Evolutionary conservation across 805 yeast species (phyloP).

Genomic region (Ogataea populi-albae): DNA sequence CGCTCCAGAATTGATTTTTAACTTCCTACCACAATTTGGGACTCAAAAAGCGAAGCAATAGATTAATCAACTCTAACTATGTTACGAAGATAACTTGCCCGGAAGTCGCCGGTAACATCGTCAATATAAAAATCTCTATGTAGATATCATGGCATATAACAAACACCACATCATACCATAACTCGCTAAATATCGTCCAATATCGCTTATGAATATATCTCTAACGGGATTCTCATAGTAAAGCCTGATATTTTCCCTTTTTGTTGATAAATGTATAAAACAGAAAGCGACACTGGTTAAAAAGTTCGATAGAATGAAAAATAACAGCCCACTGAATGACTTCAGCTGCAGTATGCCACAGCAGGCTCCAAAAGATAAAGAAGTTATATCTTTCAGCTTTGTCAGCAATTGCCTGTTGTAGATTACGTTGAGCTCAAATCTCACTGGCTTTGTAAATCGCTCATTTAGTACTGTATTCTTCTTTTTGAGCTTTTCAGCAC

Average conservation of each 20-base stretch:
- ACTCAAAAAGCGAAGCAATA: slow-evolving; percentile 2
- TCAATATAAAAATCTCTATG: too few species aligned
- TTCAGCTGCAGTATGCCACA: slow-evolving; percentile 56
- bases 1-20: too few species aligned
- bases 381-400: slow-evolving; percentile 39
- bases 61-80: slow-evolving; percentile 4
- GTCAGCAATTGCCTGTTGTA: slow-evolving; percentile 21
- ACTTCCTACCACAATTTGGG: slow-evolving; percentile 6
- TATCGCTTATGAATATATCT: slow-evolving; percentile 42
- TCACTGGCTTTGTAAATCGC: slow-evolving; percentile 12
- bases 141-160: slow-evolving; percentile 43
- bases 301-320: slow-evolving; percentile 39
- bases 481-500: not conserved
- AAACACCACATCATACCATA: slow-evolving; percentile 60
- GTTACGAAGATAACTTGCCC: too few species aligned
- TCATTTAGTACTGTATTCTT: not conserved
- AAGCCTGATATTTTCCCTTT: slow-evolving; percentile 31
- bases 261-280: slow-evolving; percentile 28
- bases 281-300: slow-evolving; percentile 34
- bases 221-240: slow-evolving; percentile 40
- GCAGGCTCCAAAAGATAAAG: slow-evolving; percentile 49
- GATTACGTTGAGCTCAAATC: slow-evolving; percentile 16
- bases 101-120: too few species aligned
- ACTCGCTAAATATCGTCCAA: slow-evolving; percentile 49
- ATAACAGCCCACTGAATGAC: slow-evolving; percentile 45